Evolutionary conservation across 345 rosid genomes (phyloP).

Genomic region (Aethionema arabicum): DNA sequence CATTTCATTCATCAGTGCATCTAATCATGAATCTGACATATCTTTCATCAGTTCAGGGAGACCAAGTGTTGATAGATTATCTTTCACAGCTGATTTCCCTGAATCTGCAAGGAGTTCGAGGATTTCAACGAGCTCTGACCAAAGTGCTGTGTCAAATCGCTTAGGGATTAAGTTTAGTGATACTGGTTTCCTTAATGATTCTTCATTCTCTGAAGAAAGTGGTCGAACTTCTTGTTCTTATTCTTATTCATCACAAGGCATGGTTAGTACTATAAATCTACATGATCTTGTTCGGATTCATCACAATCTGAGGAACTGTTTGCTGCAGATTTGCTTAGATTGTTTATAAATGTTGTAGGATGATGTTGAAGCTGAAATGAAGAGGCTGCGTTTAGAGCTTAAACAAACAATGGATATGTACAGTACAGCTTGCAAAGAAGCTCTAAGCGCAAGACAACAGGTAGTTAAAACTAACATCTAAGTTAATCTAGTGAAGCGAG

Average conservation of each 20-base stretch:
- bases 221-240: slow-evolving; percentile 51
- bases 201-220: slow-evolving; percentile 59
- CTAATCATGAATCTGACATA: slow-evolving; percentile 57
- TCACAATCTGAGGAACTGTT: background rate
- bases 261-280: slow-evolving; percentile 44
- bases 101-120: slow-evolving; percentile 50
- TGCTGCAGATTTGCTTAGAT: slow-evolving; percentile 2
- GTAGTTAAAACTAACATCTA: slow-evolving; percentile 33
- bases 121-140: slow-evolving; percentile 61
- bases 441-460: slow-evolving; percentile 75
- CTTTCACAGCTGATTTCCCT: slow-evolving; percentile 47
- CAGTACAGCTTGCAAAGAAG: slow-evolving; percentile 84
- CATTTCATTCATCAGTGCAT: slow-evolving; percentile 54
- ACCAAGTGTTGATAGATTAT: slow-evolving; percentile 61
- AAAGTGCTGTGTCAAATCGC: slow-evolving; percentile 57
- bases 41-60: slow-evolving; percentile 81
- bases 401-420: slow-evolving; percentile 96
- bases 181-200: slow-evolving; percentile 39
- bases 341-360: slow-evolving; percentile 46
- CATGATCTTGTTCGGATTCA: background rate
- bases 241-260: slow-evolving; percentile 53
- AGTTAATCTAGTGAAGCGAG: background rate
- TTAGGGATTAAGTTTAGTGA: slow-evolving; percentile 49
- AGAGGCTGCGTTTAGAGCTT: slow-evolving; percentile 74
- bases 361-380: slow-evolving; percentile 86